phyloP scores from a whole-genome alignment of 176 grass and related monocot species.

The Musa itinerans region DNA sequence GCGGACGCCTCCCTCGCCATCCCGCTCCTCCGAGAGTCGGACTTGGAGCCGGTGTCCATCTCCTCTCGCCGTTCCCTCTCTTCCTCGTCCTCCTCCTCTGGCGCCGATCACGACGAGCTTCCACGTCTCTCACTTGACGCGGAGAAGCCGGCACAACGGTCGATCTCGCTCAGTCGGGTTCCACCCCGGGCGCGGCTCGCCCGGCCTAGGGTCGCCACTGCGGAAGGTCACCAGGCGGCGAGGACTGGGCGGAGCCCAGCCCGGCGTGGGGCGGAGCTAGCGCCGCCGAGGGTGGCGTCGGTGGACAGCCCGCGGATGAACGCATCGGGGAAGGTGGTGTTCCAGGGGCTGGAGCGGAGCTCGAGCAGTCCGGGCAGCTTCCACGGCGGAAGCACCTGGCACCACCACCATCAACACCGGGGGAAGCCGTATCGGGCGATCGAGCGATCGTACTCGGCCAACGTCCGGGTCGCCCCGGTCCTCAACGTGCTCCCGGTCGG shows the following conservation, averaged over 20 bases:
- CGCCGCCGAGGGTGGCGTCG: neutral
- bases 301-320: slow-evolving; percentile 20
- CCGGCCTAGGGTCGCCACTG: neutral
- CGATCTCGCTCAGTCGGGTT: neutral
- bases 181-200: neutral
- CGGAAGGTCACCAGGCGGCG: neutral
- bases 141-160: neutral
- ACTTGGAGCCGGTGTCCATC: neutral
- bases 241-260: neutral
- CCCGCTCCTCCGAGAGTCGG: slow-evolving; percentile 1
- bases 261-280: neutral
- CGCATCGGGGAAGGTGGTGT: slow-evolving; percentile 17
- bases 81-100: slow-evolving; percentile 16
- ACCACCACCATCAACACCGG: neutral
- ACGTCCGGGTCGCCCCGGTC: neutral
- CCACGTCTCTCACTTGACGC: slow-evolving; percentile 1
- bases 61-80: slow-evolving; percentile 14
- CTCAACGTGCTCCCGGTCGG: slow-evolving; percentile 11
- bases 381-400: neutral
- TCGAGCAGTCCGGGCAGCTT: slow-evolving; percentile 16
- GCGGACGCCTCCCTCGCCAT: slow-evolving; percentile 43
- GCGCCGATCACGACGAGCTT: slow-evolving; percentile 10
- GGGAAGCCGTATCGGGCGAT: slow-evolving; percentile 2
- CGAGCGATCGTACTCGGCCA: slow-evolving; percentile 15
- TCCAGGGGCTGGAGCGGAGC: slow-evolving; percentile 19